Conservation (phyloP, 352 stramenopile genomes). For the Halophytophthora polymorphica region DNA sequence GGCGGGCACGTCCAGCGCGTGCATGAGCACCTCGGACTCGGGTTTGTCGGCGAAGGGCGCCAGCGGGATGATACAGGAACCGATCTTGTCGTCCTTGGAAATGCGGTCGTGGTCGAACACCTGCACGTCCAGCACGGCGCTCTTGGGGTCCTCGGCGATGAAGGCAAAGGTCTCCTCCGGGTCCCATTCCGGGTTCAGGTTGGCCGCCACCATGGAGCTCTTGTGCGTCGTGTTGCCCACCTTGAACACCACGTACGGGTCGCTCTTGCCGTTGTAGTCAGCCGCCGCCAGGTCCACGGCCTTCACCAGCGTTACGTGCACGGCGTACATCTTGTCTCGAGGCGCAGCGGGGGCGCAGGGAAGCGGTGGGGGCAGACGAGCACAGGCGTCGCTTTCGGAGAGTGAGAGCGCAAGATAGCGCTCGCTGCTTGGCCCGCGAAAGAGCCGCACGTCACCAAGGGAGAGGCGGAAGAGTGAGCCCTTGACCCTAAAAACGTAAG, state of each 20-base stretch:
- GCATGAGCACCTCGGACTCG: constrained; percentile 56
- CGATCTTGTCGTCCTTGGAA: constrained; percentile 79
- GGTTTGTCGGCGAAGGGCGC: constrained; percentile 39
- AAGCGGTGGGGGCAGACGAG: too few relatives aligned
- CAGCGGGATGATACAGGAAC: constrained; percentile 52
- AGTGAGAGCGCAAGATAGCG: too few relatives aligned
- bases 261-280: constrained; percentile 84
- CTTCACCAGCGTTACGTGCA: constrained; percentile 72
- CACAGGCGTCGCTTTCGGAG: too few relatives aligned
- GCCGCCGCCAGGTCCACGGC: constrained; percentile 61
- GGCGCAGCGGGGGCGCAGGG: background rate
- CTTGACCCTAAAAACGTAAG: too few relatives aligned
- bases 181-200: constrained; percentile 60
- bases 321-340: constrained; percentile 38
- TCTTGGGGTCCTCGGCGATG: constrained; percentile 50
- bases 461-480: too few relatives aligned
- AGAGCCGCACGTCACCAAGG: too few relatives aligned
- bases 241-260: constrained; percentile 72
- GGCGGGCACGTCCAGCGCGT: constrained; percentile 51
- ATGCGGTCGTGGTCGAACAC: constrained; percentile 75
- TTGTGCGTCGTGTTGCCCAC: constrained; percentile 46
- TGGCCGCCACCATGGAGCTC: constrained; percentile 41
- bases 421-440: too few relatives aligned
- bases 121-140: constrained; percentile 55
- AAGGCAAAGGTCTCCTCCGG: constrained; percentile 67